Evolutionary conservation across 2,329 filamentous ascomycete genomes (phyloP), one percentile per base, ranked within the genome.

Genomic region (Chaetomiaceae sp.): DNA sequence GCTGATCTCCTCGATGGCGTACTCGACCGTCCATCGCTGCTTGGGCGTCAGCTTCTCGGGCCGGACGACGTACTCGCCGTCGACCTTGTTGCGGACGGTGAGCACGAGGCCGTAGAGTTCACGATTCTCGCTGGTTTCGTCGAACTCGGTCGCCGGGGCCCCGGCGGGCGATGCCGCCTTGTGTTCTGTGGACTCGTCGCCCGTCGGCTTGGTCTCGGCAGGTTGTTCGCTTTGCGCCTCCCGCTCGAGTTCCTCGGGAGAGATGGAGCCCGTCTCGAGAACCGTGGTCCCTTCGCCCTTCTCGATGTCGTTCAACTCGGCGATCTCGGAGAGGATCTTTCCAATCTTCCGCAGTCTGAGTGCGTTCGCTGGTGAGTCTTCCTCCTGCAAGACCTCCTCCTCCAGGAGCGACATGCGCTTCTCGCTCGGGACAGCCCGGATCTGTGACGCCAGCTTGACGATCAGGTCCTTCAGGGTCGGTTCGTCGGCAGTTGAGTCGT

Each of bases 11-110:
- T 78, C 76, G 42, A 96, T 70, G 31, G 83, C 76, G 67, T 95
- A 96, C 60, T 93, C 82, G n/a, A 96, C 72, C 0, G 70, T 66
- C 91, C 91, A 96, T 62, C 57, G 82, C 51, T 64, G 66, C 5
- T 9, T 17, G 13, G 60, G 27, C 0, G 45, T 66, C 40, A 85
- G 64, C 0, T 73, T 59, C 1, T 68, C 57, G 0, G 89, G 87
- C 3, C 89, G 82, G 0, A 71, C 63, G 1, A 89, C 79, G 48
- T 78, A 77, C 12, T 71, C 48, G 16, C 79, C 83, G 62, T 93
- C 85, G 48, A 95, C 78, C 56, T 78, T 80, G 71, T 87, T 93
- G 57, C 81, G 81, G 44, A 89, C 72, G 0, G 81, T 85, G 49
- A 96, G 71, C 13, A 82, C 82, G 76, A 93, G 81, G 34, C 81